Evolutionary conservation across 2,329 filamentous ascomycete genomes (phyloP).

Genomic region (Daldinia sp.): DNA sequence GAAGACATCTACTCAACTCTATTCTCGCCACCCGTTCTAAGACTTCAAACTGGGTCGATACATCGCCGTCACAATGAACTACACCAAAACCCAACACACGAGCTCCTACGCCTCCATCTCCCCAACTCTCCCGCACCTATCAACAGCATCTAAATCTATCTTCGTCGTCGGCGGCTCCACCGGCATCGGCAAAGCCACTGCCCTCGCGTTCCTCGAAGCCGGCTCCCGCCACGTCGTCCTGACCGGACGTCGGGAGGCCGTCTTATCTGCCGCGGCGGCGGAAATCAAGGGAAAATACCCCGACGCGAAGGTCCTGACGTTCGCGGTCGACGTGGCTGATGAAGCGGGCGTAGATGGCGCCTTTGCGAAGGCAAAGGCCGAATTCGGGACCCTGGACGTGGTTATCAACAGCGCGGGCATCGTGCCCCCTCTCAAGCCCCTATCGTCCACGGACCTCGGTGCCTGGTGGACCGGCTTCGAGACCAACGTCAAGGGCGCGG

Average conservation of each 20-base stretch:
- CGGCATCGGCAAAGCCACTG: conserved; percentile 32
- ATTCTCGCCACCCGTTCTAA: neutral
- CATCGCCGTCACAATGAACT: conserved; percentile 29
- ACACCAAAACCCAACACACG: conserved; percentile 35
- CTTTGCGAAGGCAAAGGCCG: neutral
- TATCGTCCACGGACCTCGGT: neutral
- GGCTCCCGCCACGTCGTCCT: conserved; percentile 1
- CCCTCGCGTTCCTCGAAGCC: conserved; percentile 31
- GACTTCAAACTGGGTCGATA: no score
- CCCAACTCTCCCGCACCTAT: conserved; percentile 24
- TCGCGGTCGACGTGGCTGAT: neutral
- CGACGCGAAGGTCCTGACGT: neutral
- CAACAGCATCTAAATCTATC: conserved; percentile 23
- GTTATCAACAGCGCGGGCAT: neutral
- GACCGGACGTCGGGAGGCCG: neutral
- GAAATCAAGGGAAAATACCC: neutral
- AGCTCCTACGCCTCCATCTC: conserved; percentile 34
- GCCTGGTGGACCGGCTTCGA: neutral
- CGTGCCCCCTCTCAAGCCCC: neutral
- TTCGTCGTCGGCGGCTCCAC: conserved; percentile 32
- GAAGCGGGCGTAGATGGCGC: neutral
- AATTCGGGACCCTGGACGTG: neutral
- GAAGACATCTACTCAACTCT: neutral
- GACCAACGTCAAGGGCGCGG: neutral
- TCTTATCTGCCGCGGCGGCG: neutral